Conservation (phyloP, 192 early-diverging fungal species). For the Coemansia furcata region DNA sequence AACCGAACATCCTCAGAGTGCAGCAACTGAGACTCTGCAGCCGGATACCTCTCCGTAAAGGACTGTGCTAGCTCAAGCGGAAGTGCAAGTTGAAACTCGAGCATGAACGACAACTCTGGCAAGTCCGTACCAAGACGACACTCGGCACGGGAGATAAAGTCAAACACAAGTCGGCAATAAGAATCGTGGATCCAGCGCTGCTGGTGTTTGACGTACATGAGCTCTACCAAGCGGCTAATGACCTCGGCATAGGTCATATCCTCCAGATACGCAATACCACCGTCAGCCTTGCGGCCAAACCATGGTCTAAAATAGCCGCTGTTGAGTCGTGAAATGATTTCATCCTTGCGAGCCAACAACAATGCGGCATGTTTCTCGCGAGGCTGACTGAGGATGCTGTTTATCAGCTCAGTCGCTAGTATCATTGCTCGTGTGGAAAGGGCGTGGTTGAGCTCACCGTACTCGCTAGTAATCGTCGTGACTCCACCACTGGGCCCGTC, state of each 20-base stretch:
- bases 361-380: constrained; percentile 74
- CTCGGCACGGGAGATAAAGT: constrained; percentile 80
- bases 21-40: constrained; percentile 30
- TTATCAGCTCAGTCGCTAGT: constrained; percentile 80
- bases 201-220: constrained; percentile 76
- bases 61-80: constrained; percentile 32
- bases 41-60: constrained; percentile 11
- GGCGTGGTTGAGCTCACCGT: constrained; percentile 92
- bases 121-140: constrained; percentile 55
- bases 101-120: background rate
- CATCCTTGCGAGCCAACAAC: constrained; percentile 67
- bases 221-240: constrained; percentile 73
- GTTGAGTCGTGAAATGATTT: constrained; percentile 85
- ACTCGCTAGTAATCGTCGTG: constrained; percentile 82
- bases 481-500: constrained; percentile 74
- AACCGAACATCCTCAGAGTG: constrained; percentile 39
- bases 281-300: constrained; percentile 85
- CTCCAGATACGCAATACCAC: constrained; percentile 77
- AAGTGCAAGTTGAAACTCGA: background rate
- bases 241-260: constrained; percentile 96
- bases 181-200: constrained; percentile 78
- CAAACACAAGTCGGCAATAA: constrained; percentile 69
- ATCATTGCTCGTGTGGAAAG: constrained; percentile 79
- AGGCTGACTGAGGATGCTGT: constrained; percentile 77
- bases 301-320: constrained; percentile 73